Conservation (phyloP, 805 yeast genomes). For the Candida endomychidarum region DNA sequence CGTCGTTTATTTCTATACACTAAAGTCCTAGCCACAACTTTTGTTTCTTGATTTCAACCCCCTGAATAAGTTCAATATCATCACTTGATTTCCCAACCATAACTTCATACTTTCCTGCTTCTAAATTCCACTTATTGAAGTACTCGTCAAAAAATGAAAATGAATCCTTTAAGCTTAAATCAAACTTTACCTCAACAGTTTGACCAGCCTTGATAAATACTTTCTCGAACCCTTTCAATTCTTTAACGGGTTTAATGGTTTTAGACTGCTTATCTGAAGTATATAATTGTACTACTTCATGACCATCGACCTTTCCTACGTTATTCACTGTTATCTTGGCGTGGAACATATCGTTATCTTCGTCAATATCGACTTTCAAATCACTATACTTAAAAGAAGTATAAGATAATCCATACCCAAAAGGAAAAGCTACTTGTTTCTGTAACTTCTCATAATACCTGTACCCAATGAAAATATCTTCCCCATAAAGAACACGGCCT, state of each 20-base stretch:
- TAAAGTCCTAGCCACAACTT: slow-evolving; percentile 15
- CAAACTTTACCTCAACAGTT: slow-evolving; percentile 16
- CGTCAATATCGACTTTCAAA: slow-evolving; percentile 18
- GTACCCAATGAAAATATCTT: slow-evolving; percentile 34
- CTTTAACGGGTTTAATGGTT: slow-evolving; percentile 27
- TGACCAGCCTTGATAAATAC: slow-evolving; percentile 21
- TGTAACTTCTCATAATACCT: slow-evolving; percentile 29
- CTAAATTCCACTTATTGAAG: slow-evolving; percentile 25
- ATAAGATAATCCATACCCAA: slow-evolving; percentile 33
- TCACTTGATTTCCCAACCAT: slow-evolving; percentile 25
- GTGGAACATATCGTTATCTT: slow-evolving; percentile 16
- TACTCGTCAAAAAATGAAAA: slow-evolving; percentile 32
- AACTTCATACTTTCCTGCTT: slow-evolving; percentile 26
- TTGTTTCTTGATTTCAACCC: slow-evolving; percentile 9
- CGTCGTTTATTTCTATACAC: too few relatives aligned
- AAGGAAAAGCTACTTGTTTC: slow-evolving; percentile 29
- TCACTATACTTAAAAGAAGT: slow-evolving; percentile 22
- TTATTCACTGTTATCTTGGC: slow-evolving; percentile 23
- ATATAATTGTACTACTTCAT: slow-evolving; percentile 31
- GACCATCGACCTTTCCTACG: slow-evolving; percentile 25
- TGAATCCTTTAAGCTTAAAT: slow-evolving; percentile 25
- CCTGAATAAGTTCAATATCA: slow-evolving; percentile 13
- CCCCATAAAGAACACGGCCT: slow-evolving; percentile 35
- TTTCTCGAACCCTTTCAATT: slow-evolving; percentile 32
- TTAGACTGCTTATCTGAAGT: slow-evolving; percentile 18